Percentiles rank a stretch among this genome's conserved stretches.
Conservation (phyloP, 2,329 filamentous ascomycete species). For the Pseudogymnoascus sp. region DNA sequence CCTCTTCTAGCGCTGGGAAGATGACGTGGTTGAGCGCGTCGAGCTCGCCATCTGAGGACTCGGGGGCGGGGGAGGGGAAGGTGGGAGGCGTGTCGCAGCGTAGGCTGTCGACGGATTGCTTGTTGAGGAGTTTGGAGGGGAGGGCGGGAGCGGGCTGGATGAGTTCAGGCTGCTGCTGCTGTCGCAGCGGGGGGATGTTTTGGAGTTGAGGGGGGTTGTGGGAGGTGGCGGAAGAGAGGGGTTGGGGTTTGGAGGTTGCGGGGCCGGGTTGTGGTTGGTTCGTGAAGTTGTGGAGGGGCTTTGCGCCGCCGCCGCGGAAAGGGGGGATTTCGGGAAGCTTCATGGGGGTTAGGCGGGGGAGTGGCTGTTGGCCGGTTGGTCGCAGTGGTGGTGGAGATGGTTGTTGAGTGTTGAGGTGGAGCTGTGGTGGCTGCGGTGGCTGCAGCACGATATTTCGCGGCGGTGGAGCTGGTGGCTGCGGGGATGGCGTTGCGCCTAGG, state of each 20-base stretch:
- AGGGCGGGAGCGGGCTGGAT: constrained; percentile 27
- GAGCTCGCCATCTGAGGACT: constrained; percentile 58
- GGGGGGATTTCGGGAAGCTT: constrained; percentile 31
- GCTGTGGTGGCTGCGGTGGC: constrained; percentile 19
- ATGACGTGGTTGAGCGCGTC: constrained; percentile 88
- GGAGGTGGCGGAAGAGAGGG: constrained; percentile 15
- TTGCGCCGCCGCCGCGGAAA: constrained; percentile 25
- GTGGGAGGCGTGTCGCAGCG: constrained; percentile 35
- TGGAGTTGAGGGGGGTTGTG: constrained; percentile 21
- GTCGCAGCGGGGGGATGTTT: constrained; percentile 12
- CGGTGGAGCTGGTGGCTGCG: constrained; percentile 14
- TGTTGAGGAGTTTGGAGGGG: constrained; percentile 26
- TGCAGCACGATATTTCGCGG: constrained; percentile 6
- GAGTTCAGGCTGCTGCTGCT: constrained; percentile 17
- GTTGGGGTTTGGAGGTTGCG: constrained; percentile 22
- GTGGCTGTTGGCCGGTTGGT: constrained; percentile 27
- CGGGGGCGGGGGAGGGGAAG: constrained; percentile 49
- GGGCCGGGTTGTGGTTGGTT: constrained; percentile 21
- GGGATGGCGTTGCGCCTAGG: constrained; percentile 28
- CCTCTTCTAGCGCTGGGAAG: constrained; percentile 84
- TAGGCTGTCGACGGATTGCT: constrained; percentile 25
- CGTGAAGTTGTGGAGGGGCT: constrained; percentile 23
- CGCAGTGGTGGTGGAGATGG: constrained; percentile 19
- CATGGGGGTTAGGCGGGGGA: constrained; percentile 30
- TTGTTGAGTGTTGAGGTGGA: constrained; percentile 19